Percentiles rank a stretch among this genome's conserved stretches.
These are phyloP conservation scores for Nicotiana sylvestris DNA, from an alignment of 257 asterid genomes.

Conservation along the genomic window DNA sequence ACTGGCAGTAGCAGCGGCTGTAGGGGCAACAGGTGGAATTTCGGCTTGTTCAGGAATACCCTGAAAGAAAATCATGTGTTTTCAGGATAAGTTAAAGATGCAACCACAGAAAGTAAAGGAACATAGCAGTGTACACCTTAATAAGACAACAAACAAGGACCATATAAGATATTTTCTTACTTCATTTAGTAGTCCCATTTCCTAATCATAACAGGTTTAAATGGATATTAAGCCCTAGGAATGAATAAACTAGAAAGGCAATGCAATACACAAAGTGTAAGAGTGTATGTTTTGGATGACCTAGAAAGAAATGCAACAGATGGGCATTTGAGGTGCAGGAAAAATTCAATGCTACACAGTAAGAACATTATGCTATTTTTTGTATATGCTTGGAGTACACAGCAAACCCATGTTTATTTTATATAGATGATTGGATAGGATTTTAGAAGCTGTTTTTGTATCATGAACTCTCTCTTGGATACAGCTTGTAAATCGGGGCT, in stretches of 20 bases:
- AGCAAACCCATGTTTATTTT: neutral
- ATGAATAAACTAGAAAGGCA: neutral
- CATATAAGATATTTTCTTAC: neutral
- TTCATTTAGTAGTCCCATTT: neutral
- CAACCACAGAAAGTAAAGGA: neutral
- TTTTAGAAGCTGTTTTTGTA: neutral
- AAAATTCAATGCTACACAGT: neutral
- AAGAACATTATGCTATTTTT: neutral
- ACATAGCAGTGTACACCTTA: neutral
- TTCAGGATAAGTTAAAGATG: neutral
- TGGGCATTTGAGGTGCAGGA: neutral
- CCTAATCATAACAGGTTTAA: neutral
- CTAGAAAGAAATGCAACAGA: neutral
- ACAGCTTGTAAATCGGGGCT: neutral
- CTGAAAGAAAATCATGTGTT: slow-evolving; percentile 34
- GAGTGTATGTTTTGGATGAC: neutral
- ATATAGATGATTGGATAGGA: neutral
- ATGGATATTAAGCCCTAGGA: neutral
- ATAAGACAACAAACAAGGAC: neutral
- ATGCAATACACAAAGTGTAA: neutral
- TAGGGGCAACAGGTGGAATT: slow-evolving; percentile 46
- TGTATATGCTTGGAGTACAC: neutral
- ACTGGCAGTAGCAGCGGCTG: slow-evolving; percentile 30
- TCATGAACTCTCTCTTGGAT: neutral
- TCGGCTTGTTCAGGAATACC: slow-evolving; percentile 87